Conservation (phyloP, 2,329 filamentous ascomycete species). For the Cytospora piceae region DNA sequence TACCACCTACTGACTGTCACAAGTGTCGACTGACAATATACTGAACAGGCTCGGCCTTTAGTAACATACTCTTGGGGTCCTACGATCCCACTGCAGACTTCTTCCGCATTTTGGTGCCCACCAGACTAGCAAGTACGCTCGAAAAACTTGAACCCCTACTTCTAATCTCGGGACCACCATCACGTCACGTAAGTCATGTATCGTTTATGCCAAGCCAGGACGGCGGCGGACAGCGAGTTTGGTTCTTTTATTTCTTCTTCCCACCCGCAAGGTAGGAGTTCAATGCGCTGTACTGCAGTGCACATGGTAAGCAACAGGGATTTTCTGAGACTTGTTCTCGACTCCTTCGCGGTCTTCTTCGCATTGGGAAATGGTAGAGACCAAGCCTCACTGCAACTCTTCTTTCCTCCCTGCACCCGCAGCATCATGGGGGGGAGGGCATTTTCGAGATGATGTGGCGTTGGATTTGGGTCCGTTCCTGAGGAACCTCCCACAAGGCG, state of each 20-base stretch:
- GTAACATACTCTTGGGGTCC: too few relatives aligned
- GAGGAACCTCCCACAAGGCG: constrained; percentile 29
- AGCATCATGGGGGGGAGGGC: neutral
- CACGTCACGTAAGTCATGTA: neutral
- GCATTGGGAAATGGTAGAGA: constrained; percentile 10
- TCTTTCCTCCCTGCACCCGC: too few relatives aligned
- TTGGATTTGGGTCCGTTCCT: constrained; percentile 30
- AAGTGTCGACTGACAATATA: neutral
- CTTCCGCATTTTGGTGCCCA: too few relatives aligned
- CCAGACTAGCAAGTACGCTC: neutral
- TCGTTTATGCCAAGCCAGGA: constrained; percentile 11
- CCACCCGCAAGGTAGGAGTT: neutral
- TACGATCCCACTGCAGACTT: too few relatives aligned
- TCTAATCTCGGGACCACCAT: neutral
- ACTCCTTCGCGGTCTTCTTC: constrained; percentile 15
- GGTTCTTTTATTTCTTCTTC: constrained; percentile 4
- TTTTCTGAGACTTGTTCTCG: neutral
- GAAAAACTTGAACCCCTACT: neutral
- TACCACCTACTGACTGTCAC: neutral
- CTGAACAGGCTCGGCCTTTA: too few relatives aligned
- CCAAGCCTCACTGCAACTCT: neutral
- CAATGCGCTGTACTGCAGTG: neutral
- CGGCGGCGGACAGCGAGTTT: neutral
- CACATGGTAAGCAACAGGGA: neutral
- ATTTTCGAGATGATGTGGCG: constrained; percentile 9